A percentile compares a stretch with the other conserved stretches of the same genome.
Evolutionary conservation across 1,284 basidiomycete genomes (phyloP).

Genomic region (Calocybe gambosa): DNA sequence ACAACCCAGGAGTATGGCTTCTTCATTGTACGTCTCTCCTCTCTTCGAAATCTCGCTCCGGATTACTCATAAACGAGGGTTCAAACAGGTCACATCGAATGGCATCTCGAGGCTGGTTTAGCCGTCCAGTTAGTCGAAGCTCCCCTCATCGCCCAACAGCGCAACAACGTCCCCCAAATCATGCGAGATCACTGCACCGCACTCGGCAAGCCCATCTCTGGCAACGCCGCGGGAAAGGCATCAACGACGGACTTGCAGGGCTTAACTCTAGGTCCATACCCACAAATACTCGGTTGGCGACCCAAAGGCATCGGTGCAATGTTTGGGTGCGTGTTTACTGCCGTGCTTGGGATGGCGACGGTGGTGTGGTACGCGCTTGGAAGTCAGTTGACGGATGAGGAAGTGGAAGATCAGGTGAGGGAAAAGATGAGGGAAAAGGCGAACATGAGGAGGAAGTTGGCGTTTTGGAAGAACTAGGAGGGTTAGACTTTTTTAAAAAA

Average conservation of each 20-base stretch:
- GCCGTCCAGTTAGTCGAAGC: slow-evolving; percentile 78
- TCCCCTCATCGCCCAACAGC: slow-evolving; percentile 55
- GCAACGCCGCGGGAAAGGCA: slow-evolving; percentile 78
- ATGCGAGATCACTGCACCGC: slow-evolving; percentile 69
- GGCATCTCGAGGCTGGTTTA: slow-evolving; percentile 76
- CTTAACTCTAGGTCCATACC: slow-evolving; percentile 59
- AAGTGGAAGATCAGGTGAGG: slow-evolving; percentile 68
- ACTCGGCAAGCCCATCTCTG: slow-evolving; percentile 52
- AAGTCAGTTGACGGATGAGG: slow-evolving; percentile 62
- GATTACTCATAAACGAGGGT: no score
- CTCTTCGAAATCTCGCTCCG: neutral
- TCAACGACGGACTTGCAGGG: slow-evolving; percentile 59
- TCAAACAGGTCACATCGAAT: slow-evolving; percentile 68
- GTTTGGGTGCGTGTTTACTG: slow-evolving; percentile 74
- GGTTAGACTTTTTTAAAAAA: neutral
- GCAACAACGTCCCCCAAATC: slow-evolving; percentile 40
- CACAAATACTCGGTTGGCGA: slow-evolving; percentile 74
- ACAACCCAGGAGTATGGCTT: slow-evolving; percentile 84
- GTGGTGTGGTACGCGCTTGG: slow-evolving; percentile 82
- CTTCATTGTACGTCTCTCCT: slow-evolving; percentile 54
- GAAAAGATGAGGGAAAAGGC: slow-evolving; percentile 51
- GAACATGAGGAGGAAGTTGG: slow-evolving; percentile 19
- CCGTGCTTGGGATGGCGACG: slow-evolving; percentile 72
- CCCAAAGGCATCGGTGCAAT: slow-evolving; percentile 79
- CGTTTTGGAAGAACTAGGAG: slow-evolving; percentile 4